Evolutionary conservation across 306 rosid species (phyloP), one percentile per base, ranked within the genome.

Genomic region (Sphenostylis stenocarpa): DNA sequence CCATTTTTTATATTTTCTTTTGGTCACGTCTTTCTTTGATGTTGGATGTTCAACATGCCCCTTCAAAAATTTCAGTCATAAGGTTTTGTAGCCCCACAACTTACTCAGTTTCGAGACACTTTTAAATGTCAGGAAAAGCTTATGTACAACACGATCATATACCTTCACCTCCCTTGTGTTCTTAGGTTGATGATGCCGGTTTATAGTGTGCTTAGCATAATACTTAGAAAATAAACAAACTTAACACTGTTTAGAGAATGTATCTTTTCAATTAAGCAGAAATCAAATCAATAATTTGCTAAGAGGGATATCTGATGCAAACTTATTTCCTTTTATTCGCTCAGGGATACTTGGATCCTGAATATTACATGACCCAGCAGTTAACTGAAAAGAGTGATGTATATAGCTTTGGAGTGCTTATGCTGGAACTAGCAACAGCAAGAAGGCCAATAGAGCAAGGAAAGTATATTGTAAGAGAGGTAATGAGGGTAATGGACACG

Each of bases 331-430:
- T 57, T 78, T 77, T 38, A 51, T 69, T 65, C 61, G 19, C 64
- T 41, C 14, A 91, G 96, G 98, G 98, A 21, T 89, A 93, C 84
- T 53, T 93, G 86, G 88, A 85, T 85, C 88, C 88, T 11, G 86
- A 85, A 77, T 85, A 85, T 76, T 85, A 85, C 80, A 85, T 85
- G 88, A 85, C 82, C 16, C 88, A 85, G 4, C 88, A 82, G 29
- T 82, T 85, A 49, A 85, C 91, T 0, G 95, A 93, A 85, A 93
- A 93, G 81, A 93, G 95, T 14, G 96, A 93, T 33, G 96, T 93
- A 6, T 89, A 91, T 44, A 88, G 96, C 72, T 93, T 78, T 58
- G 95, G 96, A 45, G 96, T 93, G 67, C 48, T 93, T 66, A 84
- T 89, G 93, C 74, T 93, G 43, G 98, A 93, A 80, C 72, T 90